phyloP scores from a whole-genome alignment of 1,284 basidiomycete species.

The Agaricales sp. region DNA sequence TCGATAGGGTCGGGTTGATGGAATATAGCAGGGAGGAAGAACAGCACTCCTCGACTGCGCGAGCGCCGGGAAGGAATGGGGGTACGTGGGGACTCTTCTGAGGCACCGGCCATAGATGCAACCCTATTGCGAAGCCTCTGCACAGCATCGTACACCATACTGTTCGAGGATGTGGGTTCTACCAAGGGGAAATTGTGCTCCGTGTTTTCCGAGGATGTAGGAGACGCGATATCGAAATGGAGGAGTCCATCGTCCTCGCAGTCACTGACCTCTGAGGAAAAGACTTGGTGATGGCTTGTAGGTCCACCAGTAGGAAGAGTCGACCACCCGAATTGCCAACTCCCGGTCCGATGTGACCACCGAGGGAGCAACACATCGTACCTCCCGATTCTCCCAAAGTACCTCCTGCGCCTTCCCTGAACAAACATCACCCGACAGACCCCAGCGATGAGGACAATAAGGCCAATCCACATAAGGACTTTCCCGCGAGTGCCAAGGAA shows the following conservation, averaged over 20 bases:
- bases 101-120: slow-evolving; percentile 29
- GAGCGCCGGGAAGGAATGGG: slow-evolving; percentile 33
- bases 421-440: slow-evolving; percentile 49
- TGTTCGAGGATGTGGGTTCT: neutral
- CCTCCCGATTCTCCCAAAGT: slow-evolving; percentile 50
- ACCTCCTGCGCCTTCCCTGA: slow-evolving; percentile 45
- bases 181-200: neutral
- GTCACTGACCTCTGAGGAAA: neutral
- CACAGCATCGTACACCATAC: neutral
- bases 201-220: neutral
- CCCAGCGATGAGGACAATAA: slow-evolving; percentile 61
- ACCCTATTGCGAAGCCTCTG: neutral
- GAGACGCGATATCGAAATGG: slow-evolving; percentile 44
- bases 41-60: slow-evolving; percentile 54
- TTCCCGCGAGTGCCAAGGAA: slow-evolving; percentile 87
- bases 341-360: slow-evolving; percentile 53
- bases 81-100: slow-evolving; percentile 27
- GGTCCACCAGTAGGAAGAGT: slow-evolving; percentile 17
- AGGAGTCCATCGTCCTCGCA: slow-evolving; percentile 13
- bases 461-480: slow-evolving; percentile 73
- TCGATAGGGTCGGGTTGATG: slow-evolving; percentile 35
- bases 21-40: slow-evolving; percentile 78
- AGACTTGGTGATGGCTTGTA: neutral
- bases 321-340: slow-evolving; percentile 61
- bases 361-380: slow-evolving; percentile 72